phyloP scores from a whole-genome alignment of 257 asterid species.

The Solanum dulcamara region DNA sequence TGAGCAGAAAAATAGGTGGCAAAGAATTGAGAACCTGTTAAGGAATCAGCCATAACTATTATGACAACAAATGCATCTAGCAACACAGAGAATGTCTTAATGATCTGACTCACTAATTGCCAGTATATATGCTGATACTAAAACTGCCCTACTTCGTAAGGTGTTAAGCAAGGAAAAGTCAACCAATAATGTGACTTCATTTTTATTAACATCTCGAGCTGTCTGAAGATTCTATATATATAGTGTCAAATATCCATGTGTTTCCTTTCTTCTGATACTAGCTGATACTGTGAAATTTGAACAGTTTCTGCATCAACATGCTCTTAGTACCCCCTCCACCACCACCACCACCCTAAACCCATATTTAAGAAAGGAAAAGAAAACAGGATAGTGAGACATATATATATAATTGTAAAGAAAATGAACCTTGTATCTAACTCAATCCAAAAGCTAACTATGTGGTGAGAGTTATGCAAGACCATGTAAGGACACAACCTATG shows the following conservation, averaged over 20 bases:
- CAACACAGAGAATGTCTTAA: not conserved
- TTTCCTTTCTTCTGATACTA: not conserved
- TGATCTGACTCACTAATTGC: not conserved
- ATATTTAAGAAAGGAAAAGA: not conserved
- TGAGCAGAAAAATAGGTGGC: conserved; percentile 19
- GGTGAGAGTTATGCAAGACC: too few relatives aligned
- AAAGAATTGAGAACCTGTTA: not conserved
- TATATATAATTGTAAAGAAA: not conserved
- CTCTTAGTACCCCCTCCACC: not conserved
- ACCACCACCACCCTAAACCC: too few relatives aligned
- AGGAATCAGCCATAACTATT: conserved; percentile 15
- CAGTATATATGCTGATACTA: not conserved
- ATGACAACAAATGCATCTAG: not conserved
- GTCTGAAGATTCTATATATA: not conserved
- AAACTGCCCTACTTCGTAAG: not conserved
- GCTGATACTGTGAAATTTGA: not conserved
- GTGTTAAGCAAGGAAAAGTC: not conserved
- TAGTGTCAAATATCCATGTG: not conserved
- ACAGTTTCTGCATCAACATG: not conserved
- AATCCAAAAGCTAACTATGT: not conserved
- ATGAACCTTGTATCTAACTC: not conserved
- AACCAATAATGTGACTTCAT: not conserved
- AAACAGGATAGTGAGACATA: not conserved
- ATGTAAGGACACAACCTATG: too few relatives aligned
- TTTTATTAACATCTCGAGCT: not conserved